Conservation (phyloP, 1,284 basidiomycete genomes). For the Sporisorium iseilematis-ciliati region DNA sequence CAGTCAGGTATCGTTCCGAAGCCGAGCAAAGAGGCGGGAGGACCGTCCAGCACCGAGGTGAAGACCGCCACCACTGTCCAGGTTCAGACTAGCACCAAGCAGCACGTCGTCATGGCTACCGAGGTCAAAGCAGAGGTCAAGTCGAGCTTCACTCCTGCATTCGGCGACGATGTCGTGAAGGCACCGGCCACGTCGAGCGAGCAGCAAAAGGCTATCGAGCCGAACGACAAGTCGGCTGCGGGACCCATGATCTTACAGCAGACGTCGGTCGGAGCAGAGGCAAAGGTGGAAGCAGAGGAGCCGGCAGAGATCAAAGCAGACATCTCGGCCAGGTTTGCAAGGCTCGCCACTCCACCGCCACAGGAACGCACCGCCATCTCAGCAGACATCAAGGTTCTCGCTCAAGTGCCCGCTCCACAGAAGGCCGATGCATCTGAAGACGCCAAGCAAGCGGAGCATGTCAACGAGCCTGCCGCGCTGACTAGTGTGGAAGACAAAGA, state of each 20-base stretch:
- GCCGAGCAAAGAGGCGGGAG: too few relatives aligned
- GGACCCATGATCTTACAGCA: not conserved
- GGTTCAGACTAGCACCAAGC: too few relatives aligned
- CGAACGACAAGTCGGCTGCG: not conserved
- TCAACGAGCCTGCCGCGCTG: not conserved
- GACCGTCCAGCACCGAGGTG: too few relatives aligned
- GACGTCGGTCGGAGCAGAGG: not conserved
- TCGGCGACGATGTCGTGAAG: not conserved
- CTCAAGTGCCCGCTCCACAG: not conserved
- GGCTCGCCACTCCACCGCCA: not conserved
- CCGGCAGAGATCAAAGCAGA: not conserved
- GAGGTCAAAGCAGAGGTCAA: not conserved
- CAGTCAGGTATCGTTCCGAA: too few relatives aligned
- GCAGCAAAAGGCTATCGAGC: not conserved
- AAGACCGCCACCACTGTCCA: not conserved
- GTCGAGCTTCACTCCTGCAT: slow-evolving; percentile 1
- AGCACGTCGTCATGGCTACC: not conserved
- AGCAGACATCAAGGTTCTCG: not conserved
- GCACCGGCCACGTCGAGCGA: not conserved
- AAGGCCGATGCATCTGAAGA: not conserved
- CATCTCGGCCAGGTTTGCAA: not conserved
- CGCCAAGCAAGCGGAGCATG: not conserved
- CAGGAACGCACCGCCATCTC: not conserved
- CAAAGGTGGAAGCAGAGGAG: not conserved
- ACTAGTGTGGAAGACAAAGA: not conserved